Evolutionary conservation across 2,329 filamentous ascomycete species (phyloP), one percentile per base, ranked within the genome.

Genomic region (Hypoxylon sp.): DNA sequence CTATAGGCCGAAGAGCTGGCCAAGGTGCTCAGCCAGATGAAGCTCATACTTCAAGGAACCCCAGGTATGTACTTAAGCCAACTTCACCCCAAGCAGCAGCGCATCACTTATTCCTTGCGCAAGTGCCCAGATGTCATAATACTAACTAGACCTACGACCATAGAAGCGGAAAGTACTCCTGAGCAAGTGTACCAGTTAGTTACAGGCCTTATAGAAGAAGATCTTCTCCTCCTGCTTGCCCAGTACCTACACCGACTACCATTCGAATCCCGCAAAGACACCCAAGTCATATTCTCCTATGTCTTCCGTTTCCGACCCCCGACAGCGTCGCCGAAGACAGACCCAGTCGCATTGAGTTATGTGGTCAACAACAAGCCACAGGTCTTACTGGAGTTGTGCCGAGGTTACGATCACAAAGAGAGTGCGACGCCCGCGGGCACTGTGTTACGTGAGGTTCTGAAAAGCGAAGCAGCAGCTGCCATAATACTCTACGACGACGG

Each of bases 201-300:
- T 57, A 91, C 90, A 62, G 89, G 92, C 72, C 89, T 97, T 69
- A 92, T 98, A 74, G 90, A 94, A 78, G 94, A 98, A 82, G 94
- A 97, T 79, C 86, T 99, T 6, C 89, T 99, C 47, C 92, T 92
- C 74, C 86, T 92, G 56, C 90, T 99, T 64, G 93, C 95, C 19
- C 87, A 91, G 67, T 92, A 92, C 77, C 91, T 99, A 50, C 90
- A 93, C 80, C 89, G 91, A 56, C 87, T 99, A 3, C 94, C 95
- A 0, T 99, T 99, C 83, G 96, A 99, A 83, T 93, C 94, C 39
- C 91, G 95, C 76, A 98, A 98, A 84, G 95, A 98, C 78, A 93
- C 93, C 11, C 95, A 98, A 79, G 93, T 96, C 70, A 96, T 98
- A 78, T 96, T 98, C 82, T 97, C 94, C 44, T 96, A 95, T 79